A percentile compares a stretch with the other conserved stretches of the same genome.
Conservation (phyloP, 2,329 filamentous ascomycete species). For the Rutstroemia sp. region DNA sequence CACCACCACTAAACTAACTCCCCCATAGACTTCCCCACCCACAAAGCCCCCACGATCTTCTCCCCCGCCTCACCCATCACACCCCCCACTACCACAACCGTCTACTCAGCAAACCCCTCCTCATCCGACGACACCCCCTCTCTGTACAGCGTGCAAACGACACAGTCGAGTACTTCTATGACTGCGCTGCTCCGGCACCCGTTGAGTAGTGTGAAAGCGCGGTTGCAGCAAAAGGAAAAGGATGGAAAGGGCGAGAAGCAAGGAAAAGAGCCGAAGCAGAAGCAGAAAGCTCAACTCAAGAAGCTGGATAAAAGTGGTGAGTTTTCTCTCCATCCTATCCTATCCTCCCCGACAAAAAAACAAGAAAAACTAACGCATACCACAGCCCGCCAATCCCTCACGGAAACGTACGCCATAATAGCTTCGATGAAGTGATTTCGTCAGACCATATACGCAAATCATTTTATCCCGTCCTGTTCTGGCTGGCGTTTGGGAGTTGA, state of each 20-base stretch:
- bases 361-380: not conserved
- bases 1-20: not conserved
- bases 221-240: not conserved
- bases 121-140: constrained; percentile 16
- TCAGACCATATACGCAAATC: no score
- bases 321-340: no score
- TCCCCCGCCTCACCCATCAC: constrained; percentile 22
- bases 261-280: not conserved
- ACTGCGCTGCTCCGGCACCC: constrained; percentile 19
- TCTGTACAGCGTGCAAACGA: constrained; percentile 21
- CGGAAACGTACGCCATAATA: not conserved
- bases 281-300: not conserved
- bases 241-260: no score
- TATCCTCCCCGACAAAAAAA: not conserved
- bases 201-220: not conserved
- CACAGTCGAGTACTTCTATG: constrained; percentile 14
- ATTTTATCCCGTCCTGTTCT: no score
- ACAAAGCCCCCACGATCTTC: constrained; percentile 19
- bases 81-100: constrained; percentile 7
- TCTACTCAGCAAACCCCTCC: constrained; percentile 10
- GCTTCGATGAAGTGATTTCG: not conserved
- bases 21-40: constrained; percentile 16
- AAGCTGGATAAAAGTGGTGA: not conserved
- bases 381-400: not conserved
- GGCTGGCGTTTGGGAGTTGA: no score